Evolutionary conservation across 2,329 filamentous ascomycete species (phyloP).

Genomic region (Penicillium digitatum): DNA sequence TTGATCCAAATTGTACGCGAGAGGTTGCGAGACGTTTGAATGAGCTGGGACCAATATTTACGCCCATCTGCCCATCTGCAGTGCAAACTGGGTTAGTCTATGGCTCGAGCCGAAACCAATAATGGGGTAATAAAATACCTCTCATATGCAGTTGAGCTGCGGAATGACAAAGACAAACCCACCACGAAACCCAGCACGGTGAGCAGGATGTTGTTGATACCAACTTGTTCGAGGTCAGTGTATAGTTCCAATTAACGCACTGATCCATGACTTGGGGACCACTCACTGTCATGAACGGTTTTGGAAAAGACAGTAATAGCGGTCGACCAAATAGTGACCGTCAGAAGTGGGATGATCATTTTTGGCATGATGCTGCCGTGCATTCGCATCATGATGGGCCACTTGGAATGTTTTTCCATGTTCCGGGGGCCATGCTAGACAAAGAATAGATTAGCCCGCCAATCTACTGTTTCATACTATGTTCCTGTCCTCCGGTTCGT

Average conservation of each 20-base stretch:
- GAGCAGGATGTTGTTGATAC: constrained; percentile 64
- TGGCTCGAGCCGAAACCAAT: neutral
- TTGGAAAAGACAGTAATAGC: constrained; percentile 57
- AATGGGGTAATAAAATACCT: constrained; percentile 38
- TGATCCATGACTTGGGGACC: neutral
- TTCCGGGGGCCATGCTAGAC: constrained; percentile 55
- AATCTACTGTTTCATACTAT: neutral
- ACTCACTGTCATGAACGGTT: constrained; percentile 42
- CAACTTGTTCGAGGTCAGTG: constrained; percentile 34
- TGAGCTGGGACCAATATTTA: constrained; percentile 58
- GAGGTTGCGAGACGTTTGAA: constrained; percentile 54
- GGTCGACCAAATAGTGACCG: constrained; percentile 63
- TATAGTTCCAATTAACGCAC: neutral
- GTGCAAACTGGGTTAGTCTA: neutral
- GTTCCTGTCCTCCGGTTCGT: neutral
- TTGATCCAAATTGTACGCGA: constrained; percentile 80
- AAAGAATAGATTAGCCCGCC: neutral
- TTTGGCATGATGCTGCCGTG: constrained; percentile 72
- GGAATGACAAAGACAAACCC: constrained; percentile 72
- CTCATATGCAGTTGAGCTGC: constrained; percentile 73
- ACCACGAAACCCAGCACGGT: constrained; percentile 80
- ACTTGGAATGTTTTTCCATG: constrained; percentile 69
- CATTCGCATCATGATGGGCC: constrained; percentile 70
- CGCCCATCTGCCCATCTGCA: constrained; percentile 57
- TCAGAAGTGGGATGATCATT: constrained; percentile 64